Conservation (phyloP, 306 rosid species). For the Quercus alba region DNA sequence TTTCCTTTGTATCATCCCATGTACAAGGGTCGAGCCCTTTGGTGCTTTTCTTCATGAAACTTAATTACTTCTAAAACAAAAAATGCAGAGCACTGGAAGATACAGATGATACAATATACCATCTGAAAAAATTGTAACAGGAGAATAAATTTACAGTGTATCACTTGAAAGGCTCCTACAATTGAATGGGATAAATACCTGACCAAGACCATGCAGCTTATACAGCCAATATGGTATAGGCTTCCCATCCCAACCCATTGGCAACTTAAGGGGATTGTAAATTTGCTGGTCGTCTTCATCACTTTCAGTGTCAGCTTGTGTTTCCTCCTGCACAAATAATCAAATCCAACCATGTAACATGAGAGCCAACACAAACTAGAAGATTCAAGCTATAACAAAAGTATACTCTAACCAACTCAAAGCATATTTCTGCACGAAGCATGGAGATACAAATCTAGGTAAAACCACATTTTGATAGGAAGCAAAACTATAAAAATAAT, state of each 20-base stretch:
- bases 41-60: no score
- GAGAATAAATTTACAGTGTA: not conserved
- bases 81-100: not conserved
- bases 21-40: no score
- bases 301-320: constrained; percentile 85
- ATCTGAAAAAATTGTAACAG: not conserved
- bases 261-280: constrained; percentile 95
- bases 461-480: not conserved
- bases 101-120: not conserved
- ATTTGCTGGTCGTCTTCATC: constrained; percentile 98
- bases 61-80: no score
- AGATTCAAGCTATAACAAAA: not conserved
- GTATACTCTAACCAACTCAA: not conserved
- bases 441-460: not conserved
- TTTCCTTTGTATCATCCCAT: no score
- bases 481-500: not conserved
- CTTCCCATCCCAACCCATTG: constrained; percentile 99
- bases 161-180: not conserved
- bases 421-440: not conserved
- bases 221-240: constrained; percentile 99
- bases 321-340: constrained; percentile 67
- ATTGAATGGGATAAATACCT: constrained; percentile 52
- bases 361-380: not conserved
- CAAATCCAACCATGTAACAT: not conserved
- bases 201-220: constrained; percentile 98